A percentile compares a stretch with the other conserved stretches of the same genome.
phyloP scores from a whole-genome alignment of 2,329 filamentous ascomycete genomes.

The Beauveria australis region DNA sequence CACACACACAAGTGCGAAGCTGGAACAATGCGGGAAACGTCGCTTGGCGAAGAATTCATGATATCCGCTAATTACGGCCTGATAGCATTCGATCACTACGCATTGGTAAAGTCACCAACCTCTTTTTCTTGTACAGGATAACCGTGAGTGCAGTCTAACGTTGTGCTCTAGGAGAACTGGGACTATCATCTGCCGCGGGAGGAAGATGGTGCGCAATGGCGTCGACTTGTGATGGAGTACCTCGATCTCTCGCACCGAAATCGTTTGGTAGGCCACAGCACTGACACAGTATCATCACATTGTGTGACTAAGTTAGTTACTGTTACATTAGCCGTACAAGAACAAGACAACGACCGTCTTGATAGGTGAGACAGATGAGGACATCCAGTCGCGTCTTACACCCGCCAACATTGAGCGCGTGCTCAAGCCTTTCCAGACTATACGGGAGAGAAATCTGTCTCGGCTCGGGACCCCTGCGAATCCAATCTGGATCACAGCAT shows the following conservation, averaged over 20 bases:
- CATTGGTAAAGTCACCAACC: background rate
- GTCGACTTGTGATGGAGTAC: background rate
- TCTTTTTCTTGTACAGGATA: background rate
- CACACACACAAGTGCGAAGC: background rate
- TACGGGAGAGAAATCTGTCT: background rate
- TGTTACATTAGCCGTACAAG: background rate
- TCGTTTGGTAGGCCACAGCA: background rate
- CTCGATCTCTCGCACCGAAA: background rate
- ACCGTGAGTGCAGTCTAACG: background rate
- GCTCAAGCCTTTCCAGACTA: background rate
- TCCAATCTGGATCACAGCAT: background rate
- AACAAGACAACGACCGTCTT: background rate
- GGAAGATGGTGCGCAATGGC: background rate
- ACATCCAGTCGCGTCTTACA: background rate
- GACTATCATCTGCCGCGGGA: background rate
- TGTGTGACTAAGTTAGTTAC: background rate
- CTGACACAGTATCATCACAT: background rate
- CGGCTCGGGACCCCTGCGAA: no score
- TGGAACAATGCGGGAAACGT: background rate
- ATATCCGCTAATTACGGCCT: background rate
- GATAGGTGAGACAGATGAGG: background rate
- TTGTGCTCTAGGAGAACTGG: background rate
- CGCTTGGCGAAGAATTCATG: background rate
- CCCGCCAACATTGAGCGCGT: background rate
- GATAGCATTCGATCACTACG: background rate